Conservation (phyloP, 495 filamentous ascomycete species). For the Lasiosphaeriaceae sp. region DNA sequence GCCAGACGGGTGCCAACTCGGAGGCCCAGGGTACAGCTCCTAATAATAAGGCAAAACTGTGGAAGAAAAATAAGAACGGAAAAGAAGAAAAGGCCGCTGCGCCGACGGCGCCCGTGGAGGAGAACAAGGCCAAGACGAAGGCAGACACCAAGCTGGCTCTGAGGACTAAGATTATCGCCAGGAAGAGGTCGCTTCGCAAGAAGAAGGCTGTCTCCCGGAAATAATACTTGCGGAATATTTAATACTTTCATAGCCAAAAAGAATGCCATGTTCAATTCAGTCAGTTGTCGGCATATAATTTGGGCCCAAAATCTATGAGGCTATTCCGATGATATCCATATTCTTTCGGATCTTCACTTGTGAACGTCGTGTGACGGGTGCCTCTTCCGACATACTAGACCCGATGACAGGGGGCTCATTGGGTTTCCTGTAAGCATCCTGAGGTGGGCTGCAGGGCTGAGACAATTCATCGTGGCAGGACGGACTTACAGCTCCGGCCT, state of each 20-base stretch:
- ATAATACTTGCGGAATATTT: conserved; percentile 13
- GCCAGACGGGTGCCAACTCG: background rate
- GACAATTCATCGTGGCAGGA: too few relatives aligned
- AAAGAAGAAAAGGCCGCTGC: conserved; percentile 7
- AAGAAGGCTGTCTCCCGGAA: conserved; percentile 43
- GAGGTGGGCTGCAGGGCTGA: too few relatives aligned
- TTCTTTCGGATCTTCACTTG: too few relatives aligned
- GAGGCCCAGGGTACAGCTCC: background rate
- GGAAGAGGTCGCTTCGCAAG: conserved; percentile 46
- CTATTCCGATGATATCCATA: too few relatives aligned
- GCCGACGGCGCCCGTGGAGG: conserved; percentile 1
- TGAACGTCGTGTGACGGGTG: too few relatives aligned
- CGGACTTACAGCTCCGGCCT: too few relatives aligned
- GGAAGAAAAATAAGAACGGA: conserved; percentile 6
- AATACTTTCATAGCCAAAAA: too few relatives aligned
- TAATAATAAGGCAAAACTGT: conserved; percentile 3
- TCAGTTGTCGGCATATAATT: background rate
- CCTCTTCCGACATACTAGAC: too few relatives aligned
- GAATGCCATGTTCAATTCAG: background rate
- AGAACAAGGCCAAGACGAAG: conserved; percentile 22
- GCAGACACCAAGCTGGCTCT: conserved; percentile 33
- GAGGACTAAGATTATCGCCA: conserved; percentile 45
- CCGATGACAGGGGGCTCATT: too few relatives aligned
- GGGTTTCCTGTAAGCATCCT: too few relatives aligned
- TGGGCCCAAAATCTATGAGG: background rate